A percentile compares a stretch with the other conserved stretches of the same genome.
Evolutionary conservation across 2,329 filamentous ascomycete genomes (phyloP).

Genomic region (Drechslerella coelobrocha): DNA sequence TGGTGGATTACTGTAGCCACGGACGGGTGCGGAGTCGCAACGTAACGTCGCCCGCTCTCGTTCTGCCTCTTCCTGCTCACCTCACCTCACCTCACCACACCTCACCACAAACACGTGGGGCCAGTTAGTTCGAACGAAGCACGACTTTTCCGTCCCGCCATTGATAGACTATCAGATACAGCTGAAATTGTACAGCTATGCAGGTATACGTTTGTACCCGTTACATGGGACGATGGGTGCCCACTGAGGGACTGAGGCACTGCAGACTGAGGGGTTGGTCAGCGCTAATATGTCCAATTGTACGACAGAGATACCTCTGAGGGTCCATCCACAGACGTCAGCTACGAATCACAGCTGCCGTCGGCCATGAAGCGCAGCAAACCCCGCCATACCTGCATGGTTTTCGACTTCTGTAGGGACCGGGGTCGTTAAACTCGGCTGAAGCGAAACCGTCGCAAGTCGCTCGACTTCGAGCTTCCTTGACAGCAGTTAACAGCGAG

Average conservation of each 20-base stretch:
- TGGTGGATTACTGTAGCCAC: background rate
- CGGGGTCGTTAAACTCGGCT: conserved; percentile 21
- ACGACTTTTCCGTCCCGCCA: background rate
- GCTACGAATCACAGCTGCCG: background rate
- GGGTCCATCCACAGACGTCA: background rate
- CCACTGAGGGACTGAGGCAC: background rate
- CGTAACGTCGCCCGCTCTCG: no score
- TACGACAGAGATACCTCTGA: background rate
- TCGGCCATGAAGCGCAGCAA: conserved; percentile 20
- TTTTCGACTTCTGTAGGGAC: conserved; percentile 35
- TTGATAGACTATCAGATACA: background rate
- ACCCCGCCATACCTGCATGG: conserved; percentile 44
- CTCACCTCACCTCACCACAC: background rate
- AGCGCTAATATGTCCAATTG: conserved; percentile 4
- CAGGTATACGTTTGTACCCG: background rate
- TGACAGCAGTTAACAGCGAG: conserved; percentile 16
- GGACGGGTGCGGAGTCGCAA: background rate
- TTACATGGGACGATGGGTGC: background rate
- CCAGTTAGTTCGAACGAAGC: background rate
- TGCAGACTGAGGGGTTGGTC: background rate
- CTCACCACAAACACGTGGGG: background rate
- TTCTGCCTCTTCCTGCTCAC: background rate
- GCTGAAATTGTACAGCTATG: background rate
- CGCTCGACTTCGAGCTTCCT: no score
- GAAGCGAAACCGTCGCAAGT: background rate